Evolutionary conservation across 2,329 filamentous ascomycete species (phyloP), one percentile per base, ranked within the genome.

Genomic region (Gremmenia infestans): DNA sequence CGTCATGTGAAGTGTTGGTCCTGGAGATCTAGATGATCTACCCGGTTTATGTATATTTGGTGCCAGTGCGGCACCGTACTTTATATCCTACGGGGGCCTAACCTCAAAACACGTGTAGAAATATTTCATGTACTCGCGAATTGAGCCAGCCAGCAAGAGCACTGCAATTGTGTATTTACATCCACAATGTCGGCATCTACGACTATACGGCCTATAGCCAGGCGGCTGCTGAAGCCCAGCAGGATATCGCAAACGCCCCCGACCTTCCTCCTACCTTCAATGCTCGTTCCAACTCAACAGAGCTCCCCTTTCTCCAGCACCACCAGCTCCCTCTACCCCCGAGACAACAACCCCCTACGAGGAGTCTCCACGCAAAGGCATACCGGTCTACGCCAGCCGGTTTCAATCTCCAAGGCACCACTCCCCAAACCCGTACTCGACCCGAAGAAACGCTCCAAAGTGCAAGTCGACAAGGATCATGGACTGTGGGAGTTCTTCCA

Each of bases 401-500:
- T 95, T 53, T 88, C 87, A 17, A 85, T 94, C 58, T 86, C 83
- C 43, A 82, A 87, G 66, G 80, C 86, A 46, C 78, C 85, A 50
- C 76, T 96, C 54, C 93, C 93, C 0, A 80, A 81, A 68, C 92
- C 94, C 6, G 82, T 84, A 6, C 72, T 76, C 22, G 78, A 86
- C 54, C 75, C 76, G 1, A 78, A 79, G 58, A 79, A 83, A 68
- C 81, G 82, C 53, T 71, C 77, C 48, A 70, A 74, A 57, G 71
- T 87, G 35, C 71, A 78, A 36, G 65, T 79, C 43, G 86, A 91
- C 69, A 79, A 83, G 28, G 75, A 92, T 62, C 94, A 99, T 73
- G 93, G 91, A 32, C 85, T 99, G 11, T 97, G 89, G 88, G 87
- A 83, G 1, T 99, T 99, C 75, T 97, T 99, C 74, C 84, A 86